Conservation (phyloP, 306 rosid species). For the Abrus pulchellus region DNA sequence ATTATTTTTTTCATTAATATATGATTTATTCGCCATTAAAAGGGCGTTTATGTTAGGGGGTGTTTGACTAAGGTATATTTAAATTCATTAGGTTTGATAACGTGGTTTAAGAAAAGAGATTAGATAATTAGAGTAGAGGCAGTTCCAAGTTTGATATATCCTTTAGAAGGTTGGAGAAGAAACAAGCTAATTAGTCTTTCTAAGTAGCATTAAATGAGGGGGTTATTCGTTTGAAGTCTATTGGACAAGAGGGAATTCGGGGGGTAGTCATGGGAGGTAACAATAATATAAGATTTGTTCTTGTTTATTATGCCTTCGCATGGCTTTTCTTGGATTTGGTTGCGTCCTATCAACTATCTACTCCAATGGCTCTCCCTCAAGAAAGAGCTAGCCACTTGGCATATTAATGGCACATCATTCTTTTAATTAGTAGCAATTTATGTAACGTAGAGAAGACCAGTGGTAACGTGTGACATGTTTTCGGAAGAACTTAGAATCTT, state of each 20-base stretch:
- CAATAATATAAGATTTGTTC: not conserved
- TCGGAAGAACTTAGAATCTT: not conserved
- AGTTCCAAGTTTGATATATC: not conserved
- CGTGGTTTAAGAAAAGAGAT: not conserved
- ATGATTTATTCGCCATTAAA: slow-evolving; percentile 6
- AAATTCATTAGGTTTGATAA: not conserved
- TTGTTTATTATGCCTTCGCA: not conserved
- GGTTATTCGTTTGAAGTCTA: too few relatives aligned
- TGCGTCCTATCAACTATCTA: slow-evolving; percentile 11
- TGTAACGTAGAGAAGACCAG: not conserved
- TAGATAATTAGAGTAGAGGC: not conserved
- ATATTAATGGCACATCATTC: not conserved
- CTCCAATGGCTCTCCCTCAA: slow-evolving; percentile 3
- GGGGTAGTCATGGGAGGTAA: not conserved
- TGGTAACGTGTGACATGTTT: not conserved
- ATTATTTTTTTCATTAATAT: not conserved
- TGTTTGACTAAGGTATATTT: slow-evolving; percentile 20
- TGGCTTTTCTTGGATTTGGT: slow-evolving; percentile 21
- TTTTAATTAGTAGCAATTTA: not conserved
- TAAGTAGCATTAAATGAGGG: not conserved
- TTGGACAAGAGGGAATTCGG: not conserved
- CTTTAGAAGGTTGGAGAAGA: slow-evolving; percentile 38
- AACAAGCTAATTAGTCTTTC: slow-evolving; percentile 4
- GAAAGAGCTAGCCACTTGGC: slow-evolving; percentile 25
- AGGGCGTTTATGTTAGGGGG: not conserved